Evolutionary conservation across 140 eudicot genomes (phyloP).

Genomic region (Oenanthe javanica): DNA sequence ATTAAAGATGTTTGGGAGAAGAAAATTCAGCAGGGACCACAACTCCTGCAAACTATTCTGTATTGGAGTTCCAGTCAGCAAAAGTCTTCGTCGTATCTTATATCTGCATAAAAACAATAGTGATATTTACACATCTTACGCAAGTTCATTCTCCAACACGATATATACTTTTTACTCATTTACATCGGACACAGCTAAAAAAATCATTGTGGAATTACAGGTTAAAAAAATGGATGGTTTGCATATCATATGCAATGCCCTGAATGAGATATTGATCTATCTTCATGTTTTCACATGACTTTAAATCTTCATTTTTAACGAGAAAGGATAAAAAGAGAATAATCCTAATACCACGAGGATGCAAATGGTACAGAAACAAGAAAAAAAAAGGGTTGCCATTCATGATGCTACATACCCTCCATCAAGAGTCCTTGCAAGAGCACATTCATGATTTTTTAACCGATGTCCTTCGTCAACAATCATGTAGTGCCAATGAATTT

Average conservation of each 20-base stretch:
- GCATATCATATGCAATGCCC: not conserved
- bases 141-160: not conserved
- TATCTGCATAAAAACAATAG: constrained; percentile 42
- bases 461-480: constrained; percentile 99
- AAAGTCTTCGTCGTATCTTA: constrained; percentile 79
- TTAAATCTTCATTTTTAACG: not conserved
- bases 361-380: not conserved
- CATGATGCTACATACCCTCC: constrained; percentile 58
- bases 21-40: constrained; percentile 95
- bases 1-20: constrained; percentile 86
- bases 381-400: not conserved
- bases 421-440: constrained; percentile 81
- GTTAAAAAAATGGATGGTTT: not conserved
- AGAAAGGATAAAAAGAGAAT: not conserved
- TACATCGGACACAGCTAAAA: not conserved
- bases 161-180: not conserved
- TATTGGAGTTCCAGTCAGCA: constrained; percentile 95
- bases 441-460: constrained; percentile 81
- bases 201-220: not conserved
- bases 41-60: constrained; percentile 93
- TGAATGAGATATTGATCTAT: not conserved
- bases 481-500: constrained; percentile 85
- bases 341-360: not conserved
- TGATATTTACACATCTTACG: not conserved
- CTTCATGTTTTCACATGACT: not conserved